phyloP scores from a whole-genome alignment of 768 basidiomycete species.

The Myochromella boudieri region DNA sequence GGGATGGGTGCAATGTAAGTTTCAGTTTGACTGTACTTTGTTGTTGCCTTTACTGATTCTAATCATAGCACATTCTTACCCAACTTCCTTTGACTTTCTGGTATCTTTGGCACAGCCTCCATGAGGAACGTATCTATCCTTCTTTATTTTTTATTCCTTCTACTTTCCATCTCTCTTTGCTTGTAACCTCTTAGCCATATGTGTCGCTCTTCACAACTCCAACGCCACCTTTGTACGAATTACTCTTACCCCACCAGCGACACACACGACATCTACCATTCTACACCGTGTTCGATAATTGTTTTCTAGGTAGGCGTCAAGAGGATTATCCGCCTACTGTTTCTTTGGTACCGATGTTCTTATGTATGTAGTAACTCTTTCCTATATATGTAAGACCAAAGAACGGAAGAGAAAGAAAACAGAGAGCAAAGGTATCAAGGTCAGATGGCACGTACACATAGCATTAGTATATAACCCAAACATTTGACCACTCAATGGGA shows the following conservation, averaged over 20 bases:
- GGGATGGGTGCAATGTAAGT: constrained; percentile 82
- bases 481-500: constrained; percentile 8
- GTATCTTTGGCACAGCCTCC: no score
- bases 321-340: not conserved
- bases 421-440: no score
- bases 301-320: constrained; percentile 3
- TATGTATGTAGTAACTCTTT: constrained; percentile 18
- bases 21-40: not conserved
- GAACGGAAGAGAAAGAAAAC: no score
- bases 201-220: constrained; percentile 9
- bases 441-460: no score
- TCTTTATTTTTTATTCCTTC: not conserved
- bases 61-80: constrained; percentile 54
- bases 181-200: not conserved
- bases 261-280: constrained; percentile 6
- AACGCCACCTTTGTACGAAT: constrained; percentile 17
- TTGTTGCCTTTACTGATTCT: constrained; percentile 6
- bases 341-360: constrained; percentile 7
- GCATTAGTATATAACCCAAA: not conserved
- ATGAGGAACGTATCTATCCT: no score
- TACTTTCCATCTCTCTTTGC: constrained; percentile 2
- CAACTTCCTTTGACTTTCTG: constrained; percentile 50
- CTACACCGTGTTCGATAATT: constrained; percentile 3
- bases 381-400: constrained; percentile 8
- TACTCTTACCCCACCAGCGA: constrained; percentile 12